Percentiles rank a stretch among this genome's conserved stretches.
phyloP scores from a whole-genome alignment of 2,329 filamentous ascomycete genomes.

The Tolypocladium ophioglossoides region DNA sequence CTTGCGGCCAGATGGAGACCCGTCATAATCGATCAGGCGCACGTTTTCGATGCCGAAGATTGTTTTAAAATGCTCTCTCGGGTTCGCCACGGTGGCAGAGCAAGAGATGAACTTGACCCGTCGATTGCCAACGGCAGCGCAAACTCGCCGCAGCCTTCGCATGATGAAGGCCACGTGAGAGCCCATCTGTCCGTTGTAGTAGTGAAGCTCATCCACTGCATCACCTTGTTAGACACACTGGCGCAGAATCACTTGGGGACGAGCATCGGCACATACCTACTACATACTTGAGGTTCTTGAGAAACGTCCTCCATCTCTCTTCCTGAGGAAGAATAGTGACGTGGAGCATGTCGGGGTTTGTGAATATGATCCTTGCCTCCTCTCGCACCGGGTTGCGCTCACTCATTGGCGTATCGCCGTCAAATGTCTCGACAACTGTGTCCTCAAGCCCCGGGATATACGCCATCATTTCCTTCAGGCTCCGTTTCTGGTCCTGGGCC shows the following conservation, averaged over 20 bases:
- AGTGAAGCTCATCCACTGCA: slow-evolving; percentile 74
- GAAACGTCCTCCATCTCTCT: slow-evolving; percentile 74
- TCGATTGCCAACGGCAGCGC: slow-evolving; percentile 79
- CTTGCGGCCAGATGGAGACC: slow-evolving; percentile 79
- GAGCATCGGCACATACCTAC: slow-evolving; percentile 40
- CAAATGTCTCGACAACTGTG: slow-evolving; percentile 80
- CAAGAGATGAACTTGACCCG: slow-evolving; percentile 87
- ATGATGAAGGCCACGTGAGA: slow-evolving; percentile 93
- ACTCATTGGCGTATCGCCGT: slow-evolving; percentile 82
- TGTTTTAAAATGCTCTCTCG: slow-evolving; percentile 79
- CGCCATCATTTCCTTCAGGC: slow-evolving; percentile 70
- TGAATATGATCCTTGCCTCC: slow-evolving; percentile 87
- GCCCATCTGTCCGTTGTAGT: slow-evolving; percentile 91
- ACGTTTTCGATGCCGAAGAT: slow-evolving; percentile 87
- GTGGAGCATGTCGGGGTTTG: slow-evolving; percentile 96
- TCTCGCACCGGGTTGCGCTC: slow-evolving; percentile 74
- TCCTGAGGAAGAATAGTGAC: slow-evolving; percentile 90
- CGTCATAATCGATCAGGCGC: slow-evolving; percentile 77
- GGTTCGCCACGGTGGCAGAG: slow-evolving; percentile 92
- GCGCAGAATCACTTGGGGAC: no score
- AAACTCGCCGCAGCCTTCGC: slow-evolving; percentile 77
- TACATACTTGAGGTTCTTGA: slow-evolving; percentile 84
- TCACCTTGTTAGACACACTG: not conserved
- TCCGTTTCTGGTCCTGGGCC: slow-evolving; percentile 86
- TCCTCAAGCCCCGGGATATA: slow-evolving; percentile 72